phyloP scores from a whole-genome alignment of 441 rosid species.

The Rhodomyrtus psidioides region DNA sequence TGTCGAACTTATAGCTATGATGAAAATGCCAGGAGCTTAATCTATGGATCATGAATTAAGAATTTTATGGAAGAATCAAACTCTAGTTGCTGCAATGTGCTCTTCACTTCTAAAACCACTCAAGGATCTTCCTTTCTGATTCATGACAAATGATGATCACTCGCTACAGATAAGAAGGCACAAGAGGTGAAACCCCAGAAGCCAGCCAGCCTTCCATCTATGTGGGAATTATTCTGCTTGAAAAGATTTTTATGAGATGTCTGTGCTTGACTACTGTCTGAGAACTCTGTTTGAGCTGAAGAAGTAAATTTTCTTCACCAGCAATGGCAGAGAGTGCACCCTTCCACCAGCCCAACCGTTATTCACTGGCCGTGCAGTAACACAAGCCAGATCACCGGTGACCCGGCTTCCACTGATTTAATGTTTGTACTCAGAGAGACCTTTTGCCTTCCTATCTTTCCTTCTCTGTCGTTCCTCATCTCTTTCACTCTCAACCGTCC shows the following conservation, averaged over 20 bases:
- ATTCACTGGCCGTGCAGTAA: constrained; percentile 43
- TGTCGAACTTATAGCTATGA: not conserved
- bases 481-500: constrained; percentile 81
- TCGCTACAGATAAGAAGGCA: not conserved
- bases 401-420: constrained; percentile 68
- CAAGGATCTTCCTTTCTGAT: not conserved
- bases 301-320: constrained; percentile 61
- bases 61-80: not conserved
- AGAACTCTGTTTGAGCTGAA: constrained; percentile 75
- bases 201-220: no score
- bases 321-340: constrained; percentile 72
- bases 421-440: constrained; percentile 52
- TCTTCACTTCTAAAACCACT: not conserved
- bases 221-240: no score
- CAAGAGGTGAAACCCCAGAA: no score
- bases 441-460: constrained; percentile 60
- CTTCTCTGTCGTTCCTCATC: constrained; percentile 71
- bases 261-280: constrained; percentile 18
- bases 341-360: constrained; percentile 97
- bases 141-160: not conserved
- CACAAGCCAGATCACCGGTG: constrained; percentile 51
- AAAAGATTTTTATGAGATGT: constrained; percentile 9
- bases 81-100: not conserved
- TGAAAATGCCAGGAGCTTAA: not conserved
- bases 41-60: not conserved